A percentile compares a stretch with the other conserved stretches of the same genome.
Conservation (phyloP, 306 rosid genomes). For the Prunus persica region Prunus_persica_NCBIv2 NC_034009.1:1924001-1924500, state of each 20-base stretch:
- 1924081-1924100: conserved; percentile 6
- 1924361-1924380: conserved; percentile 11
- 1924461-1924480: conserved; percentile 15
- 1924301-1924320: neutral
- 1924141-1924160: conserved; percentile 25
- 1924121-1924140: conserved; percentile 34
- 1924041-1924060: neutral
- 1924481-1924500: conserved; percentile 16
- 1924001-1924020: neutral
- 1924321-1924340: conserved; percentile 23
- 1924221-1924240: neutral
- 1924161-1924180: conserved; percentile 16
- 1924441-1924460: conserved; percentile 9
- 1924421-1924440: neutral
- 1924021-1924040: too few species aligned
- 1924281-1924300: conserved; percentile 15
- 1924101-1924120: conserved; percentile 26
- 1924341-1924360: conserved; percentile 26
- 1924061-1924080: conserved; percentile 3
- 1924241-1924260: neutral
- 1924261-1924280: neutral
- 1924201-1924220: too few species aligned
- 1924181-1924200: conserved; percentile 34
- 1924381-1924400: conserved; percentile 2
- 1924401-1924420: neutral